A percentile compares a stretch with the other conserved stretches of the same genome.
These are phyloP conservation scores for Mesembryanthemum crystallinum DNA, from an alignment of 148 eudicot genomes.

Conservation along the genomic window DNA sequence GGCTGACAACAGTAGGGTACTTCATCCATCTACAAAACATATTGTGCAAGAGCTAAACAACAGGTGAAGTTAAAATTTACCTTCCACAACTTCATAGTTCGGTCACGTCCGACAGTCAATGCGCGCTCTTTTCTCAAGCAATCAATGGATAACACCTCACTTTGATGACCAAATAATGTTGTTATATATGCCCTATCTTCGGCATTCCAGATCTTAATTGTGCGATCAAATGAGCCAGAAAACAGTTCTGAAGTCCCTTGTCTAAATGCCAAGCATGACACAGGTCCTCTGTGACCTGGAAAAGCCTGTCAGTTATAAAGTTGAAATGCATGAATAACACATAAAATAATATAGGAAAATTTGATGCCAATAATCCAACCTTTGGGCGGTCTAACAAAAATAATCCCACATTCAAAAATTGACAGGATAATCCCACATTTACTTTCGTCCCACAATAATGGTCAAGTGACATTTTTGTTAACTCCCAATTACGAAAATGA, in stretches of 20 bases:
- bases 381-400: no score
- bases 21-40: neutral
- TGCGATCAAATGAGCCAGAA: constrained; percentile 87
- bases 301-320: constrained; percentile 69
- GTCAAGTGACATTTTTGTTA: no score
- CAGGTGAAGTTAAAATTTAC: constrained; percentile 30
- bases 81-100: constrained; percentile 85
- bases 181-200: constrained; percentile 75
- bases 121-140: constrained; percentile 84
- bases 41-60: neutral
- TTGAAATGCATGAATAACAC: constrained; percentile 22
- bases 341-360: constrained; percentile 16
- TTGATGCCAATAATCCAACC: no score
- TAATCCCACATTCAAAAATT: no score
- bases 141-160: constrained; percentile 80
- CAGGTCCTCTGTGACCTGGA: constrained; percentile 81
- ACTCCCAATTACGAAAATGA: no score
- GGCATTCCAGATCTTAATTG: constrained; percentile 83
- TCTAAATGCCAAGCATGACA: constrained; percentile 88
- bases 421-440: no score
- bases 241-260: constrained; percentile 83
- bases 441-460: no score
- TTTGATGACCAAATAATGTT: constrained; percentile 85
- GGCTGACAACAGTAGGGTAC: neutral
- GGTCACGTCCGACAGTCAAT: constrained; percentile 90